Conservation (phyloP, 139 green algal genomes). For the Pycnococcus provasolii region DNA sequence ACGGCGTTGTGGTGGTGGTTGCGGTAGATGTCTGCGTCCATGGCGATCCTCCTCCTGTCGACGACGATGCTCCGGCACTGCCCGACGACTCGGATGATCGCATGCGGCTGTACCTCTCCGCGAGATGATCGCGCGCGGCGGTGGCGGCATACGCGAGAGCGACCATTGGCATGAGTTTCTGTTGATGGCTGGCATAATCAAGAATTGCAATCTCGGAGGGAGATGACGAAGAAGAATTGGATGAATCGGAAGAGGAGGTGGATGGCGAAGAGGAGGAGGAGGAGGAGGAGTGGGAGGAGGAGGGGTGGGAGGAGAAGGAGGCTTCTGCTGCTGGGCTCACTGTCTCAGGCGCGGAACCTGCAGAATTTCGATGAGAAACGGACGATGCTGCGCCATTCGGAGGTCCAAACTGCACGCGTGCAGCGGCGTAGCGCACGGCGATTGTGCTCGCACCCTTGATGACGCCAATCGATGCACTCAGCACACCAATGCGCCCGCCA, state of each 20-base stretch:
- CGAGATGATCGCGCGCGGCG: conserved; percentile 26
- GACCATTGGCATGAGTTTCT: conserved; percentile 36
- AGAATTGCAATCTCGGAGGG: background rate
- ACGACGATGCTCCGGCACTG: no score
- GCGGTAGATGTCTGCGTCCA: no score
- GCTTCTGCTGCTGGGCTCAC: no score
- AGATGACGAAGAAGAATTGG: background rate
- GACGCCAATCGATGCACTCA: conserved; percentile 58
- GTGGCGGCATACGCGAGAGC: conserved; percentile 27
- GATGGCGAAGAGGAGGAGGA: no score
- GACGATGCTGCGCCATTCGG: background rate
- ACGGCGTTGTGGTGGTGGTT: no score
- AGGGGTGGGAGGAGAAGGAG: no score
- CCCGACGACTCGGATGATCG: no score
- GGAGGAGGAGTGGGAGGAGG: no score
- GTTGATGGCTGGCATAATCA: conserved; percentile 17
- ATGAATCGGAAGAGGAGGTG: background rate
- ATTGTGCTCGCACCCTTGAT: conserved; percentile 69
- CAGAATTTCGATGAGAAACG: no score
- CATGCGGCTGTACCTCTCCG: conserved; percentile 25
- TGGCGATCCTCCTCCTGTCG: no score
- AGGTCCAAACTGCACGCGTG: conserved; percentile 56
- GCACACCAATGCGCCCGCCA: conserved; percentile 66
- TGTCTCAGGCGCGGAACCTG: no score
- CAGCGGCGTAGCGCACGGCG: conserved; percentile 58